A percentile compares a stretch with the other conserved stretches of the same genome.
Conservation (phyloP, 371 early-diverging fungal species). For the Mucor velutinosus region DNA sequence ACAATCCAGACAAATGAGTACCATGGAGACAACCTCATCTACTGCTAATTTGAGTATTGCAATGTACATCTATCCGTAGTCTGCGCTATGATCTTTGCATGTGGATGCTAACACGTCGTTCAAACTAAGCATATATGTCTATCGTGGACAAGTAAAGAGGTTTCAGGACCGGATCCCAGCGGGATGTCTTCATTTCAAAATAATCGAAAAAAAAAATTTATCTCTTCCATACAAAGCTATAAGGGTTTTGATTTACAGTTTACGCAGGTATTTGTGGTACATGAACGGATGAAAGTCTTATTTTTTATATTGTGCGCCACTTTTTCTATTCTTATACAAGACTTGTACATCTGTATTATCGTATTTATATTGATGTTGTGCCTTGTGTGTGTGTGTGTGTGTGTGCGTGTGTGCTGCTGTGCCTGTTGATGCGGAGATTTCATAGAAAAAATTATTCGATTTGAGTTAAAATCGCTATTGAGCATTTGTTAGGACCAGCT, state of each 20-base stretch:
- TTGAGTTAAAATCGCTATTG: conserved; percentile 3
- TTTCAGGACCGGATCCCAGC: neutral
- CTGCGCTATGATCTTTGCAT: neutral
- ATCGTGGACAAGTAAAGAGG: neutral
- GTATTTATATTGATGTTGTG: neutral
- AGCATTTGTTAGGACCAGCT: neutral
- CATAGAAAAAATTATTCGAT: neutral
- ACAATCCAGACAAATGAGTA: neutral
- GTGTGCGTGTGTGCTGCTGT: no score
- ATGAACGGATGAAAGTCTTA: neutral
- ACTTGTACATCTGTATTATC: neutral
- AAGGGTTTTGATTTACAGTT: neutral
- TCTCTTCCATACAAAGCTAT: neutral
- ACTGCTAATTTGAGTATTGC: no score
- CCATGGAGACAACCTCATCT: neutral
- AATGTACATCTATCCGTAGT: no score
- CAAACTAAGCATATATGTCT: neutral
- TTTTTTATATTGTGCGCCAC: neutral
- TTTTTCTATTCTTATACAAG: neutral
- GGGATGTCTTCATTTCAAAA: neutral
- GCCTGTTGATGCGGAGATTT: neutral
- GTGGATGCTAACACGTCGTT: neutral
- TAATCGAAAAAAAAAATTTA: neutral
- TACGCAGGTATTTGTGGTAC: neutral
- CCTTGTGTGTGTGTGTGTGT: neutral